Percentiles rank a stretch among this genome's conserved stretches.
Evolutionary conservation across 2,329 filamentous ascomycete species (phyloP).

Genomic region (Chaetomium globosum): DNA sequence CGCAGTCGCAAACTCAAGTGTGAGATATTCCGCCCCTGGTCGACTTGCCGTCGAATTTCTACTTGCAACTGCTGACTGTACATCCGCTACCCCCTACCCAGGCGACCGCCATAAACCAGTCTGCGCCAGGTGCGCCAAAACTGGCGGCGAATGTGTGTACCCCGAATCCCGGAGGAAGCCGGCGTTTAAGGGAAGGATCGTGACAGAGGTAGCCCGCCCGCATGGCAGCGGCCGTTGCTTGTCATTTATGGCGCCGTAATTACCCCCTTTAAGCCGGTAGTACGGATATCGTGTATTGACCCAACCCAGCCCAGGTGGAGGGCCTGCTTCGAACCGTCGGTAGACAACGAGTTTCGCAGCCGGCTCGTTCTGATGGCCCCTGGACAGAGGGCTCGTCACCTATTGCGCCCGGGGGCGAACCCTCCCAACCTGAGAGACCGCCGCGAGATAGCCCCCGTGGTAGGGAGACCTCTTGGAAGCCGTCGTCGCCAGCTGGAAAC

Average conservation of each 20-base stretch:
- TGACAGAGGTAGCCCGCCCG: constrained; percentile 88
- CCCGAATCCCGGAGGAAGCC: constrained; percentile 88
- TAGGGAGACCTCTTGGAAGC: constrained; percentile 17
- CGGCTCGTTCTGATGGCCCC: constrained; percentile 35
- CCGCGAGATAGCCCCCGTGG: constrained; percentile 16
- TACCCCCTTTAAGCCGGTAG: neutral
- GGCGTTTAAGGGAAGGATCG: constrained; percentile 83
- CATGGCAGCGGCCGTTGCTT: no score
- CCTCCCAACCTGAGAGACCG: constrained; percentile 8
- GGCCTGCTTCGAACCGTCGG: constrained; percentile 71
- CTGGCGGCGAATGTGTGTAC: constrained; percentile 79
- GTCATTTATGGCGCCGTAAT: constrained; percentile 61
- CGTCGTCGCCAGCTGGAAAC: constrained; percentile 9
- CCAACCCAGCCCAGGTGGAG: constrained; percentile 72
- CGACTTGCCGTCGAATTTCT: neutral
- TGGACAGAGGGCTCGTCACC: constrained; percentile 28
- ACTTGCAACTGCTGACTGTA: constrained; percentile 25
- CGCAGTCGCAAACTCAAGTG: constrained; percentile 84
- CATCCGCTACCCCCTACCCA: constrained; percentile 1
- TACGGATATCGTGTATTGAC: constrained; percentile 6
- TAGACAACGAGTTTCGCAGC: constrained; percentile 35
- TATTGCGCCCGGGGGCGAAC: constrained; percentile 4
- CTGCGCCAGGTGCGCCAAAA: constrained; percentile 76
- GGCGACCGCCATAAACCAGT: constrained; percentile 73
- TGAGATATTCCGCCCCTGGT: constrained; percentile 30